phyloP scores from a whole-genome alignment of 1,139 yeast genomes.

The Suhomyces chickasaworum region DNA sequence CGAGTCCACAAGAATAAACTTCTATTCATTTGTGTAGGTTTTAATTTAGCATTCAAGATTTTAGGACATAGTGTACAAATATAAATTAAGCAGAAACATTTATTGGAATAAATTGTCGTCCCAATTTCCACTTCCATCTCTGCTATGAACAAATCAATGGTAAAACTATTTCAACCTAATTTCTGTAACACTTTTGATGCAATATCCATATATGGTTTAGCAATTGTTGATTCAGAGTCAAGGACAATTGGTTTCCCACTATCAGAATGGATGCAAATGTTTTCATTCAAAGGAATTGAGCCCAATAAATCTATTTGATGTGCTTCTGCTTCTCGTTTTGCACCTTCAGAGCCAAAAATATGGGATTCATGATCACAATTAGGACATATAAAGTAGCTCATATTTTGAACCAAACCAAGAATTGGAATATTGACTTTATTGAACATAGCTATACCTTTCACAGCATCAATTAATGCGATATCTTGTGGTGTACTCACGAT shows the following conservation, averaged over 20 bases:
- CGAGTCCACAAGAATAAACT: not conserved
- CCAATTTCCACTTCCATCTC: no score
- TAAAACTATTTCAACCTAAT: slow-evolving; percentile 11
- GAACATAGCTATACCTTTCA: slow-evolving; percentile 80
- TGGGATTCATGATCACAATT: slow-evolving; percentile 74
- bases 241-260: slow-evolving; percentile 63
- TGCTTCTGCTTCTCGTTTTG: slow-evolving; percentile 55
- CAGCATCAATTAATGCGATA: slow-evolving; percentile 78
- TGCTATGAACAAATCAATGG: no score
- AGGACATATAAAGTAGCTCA: slow-evolving; percentile 79
- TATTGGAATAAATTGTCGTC: not conserved
- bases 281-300: slow-evolving; percentile 64
- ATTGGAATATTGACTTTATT: slow-evolving; percentile 73
- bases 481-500: slow-evolving; percentile 89
- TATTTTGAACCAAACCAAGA: slow-evolving; percentile 78
- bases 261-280: slow-evolving; percentile 65
- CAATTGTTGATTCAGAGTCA: slow-evolving; percentile 37
- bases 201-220: slow-evolving; percentile 46
- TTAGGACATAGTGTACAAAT: not conserved
- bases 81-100: not conserved
- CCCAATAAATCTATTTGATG: slow-evolving; percentile 58
- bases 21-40: not conserved
- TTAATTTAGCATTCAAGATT: not conserved
- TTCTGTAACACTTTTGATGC: slow-evolving; percentile 34
- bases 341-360: slow-evolving; percentile 74